Conservation (phyloP, 2,329 filamentous ascomycete species). For the Neopestalotiopsis sp. region DNA sequence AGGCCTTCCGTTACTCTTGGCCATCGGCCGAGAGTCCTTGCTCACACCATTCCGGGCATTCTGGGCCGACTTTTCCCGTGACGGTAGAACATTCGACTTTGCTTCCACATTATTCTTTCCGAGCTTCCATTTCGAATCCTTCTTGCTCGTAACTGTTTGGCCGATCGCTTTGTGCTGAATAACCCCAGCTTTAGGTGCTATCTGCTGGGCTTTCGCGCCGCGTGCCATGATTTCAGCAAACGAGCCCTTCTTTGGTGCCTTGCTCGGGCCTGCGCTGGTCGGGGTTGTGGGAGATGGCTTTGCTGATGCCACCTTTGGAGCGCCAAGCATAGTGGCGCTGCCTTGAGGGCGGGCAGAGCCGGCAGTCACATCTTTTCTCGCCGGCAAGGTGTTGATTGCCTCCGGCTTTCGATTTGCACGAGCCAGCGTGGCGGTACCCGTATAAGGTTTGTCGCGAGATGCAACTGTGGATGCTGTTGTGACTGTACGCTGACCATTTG, state of each 20-base stretch:
- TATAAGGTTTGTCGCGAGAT: conserved; percentile 14
- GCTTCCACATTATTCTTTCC: conserved; percentile 19
- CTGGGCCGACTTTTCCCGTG: conserved; percentile 16
- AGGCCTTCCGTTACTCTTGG: conserved; percentile 32
- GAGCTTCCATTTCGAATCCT: conserved; percentile 38
- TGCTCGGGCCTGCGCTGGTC: conserved; percentile 34
- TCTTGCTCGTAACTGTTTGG: conserved; percentile 59
- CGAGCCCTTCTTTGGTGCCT: conserved; percentile 71
- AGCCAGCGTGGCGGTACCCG: conserved; percentile 18
- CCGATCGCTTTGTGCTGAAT: conserved; percentile 79
- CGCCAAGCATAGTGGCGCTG: conserved; percentile 21
- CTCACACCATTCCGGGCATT: conserved; percentile 25
- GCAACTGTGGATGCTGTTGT: not conserved
- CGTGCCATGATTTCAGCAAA: conserved; percentile 77
- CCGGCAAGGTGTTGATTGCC: conserved; percentile 17
- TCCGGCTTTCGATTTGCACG: conserved; percentile 12
- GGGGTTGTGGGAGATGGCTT: conserved; percentile 34
- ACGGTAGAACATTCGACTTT: conserved; percentile 11
- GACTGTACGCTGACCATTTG: conserved; percentile 11
- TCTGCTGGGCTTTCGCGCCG: conserved; percentile 68
- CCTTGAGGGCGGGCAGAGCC: conserved; percentile 28
- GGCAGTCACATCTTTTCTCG: conserved; percentile 26
- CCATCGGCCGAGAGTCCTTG: conserved; percentile 26
- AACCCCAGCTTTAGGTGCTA: conserved; percentile 67
- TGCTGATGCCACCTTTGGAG: conserved; percentile 28